phyloP scores from a whole-genome alignment of 306 rosid genomes.

The Ziziphus jujuba region DNA sequence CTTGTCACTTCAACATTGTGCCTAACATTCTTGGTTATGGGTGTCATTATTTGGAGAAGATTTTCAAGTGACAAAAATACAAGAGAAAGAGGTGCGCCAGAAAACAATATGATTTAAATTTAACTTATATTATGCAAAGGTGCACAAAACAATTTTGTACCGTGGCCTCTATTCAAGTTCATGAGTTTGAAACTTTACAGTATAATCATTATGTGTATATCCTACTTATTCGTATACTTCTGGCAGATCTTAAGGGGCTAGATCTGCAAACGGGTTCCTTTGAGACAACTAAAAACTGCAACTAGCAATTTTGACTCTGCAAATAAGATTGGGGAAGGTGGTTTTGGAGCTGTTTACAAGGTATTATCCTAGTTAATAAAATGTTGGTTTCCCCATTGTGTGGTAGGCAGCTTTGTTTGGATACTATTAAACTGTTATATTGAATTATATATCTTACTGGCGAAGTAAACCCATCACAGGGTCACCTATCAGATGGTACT shows the following conservation, averaged over 20 bases:
- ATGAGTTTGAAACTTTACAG: no score
- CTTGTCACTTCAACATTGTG: no score
- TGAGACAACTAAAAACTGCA: conserved; percentile 59
- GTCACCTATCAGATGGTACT: conserved; percentile 39
- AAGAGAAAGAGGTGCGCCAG: no score
- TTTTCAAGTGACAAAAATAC: no score
- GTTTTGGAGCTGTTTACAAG: conserved; percentile 65
- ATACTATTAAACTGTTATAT: neutral
- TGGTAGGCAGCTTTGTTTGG: neutral
- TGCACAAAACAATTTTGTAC: no score
- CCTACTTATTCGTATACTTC: no score
- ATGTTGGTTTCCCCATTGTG: neutral
- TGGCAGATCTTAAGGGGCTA: conserved; percentile 44
- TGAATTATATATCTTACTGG: neutral
- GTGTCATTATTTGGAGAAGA: no score
- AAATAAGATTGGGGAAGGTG: conserved; percentile 67
- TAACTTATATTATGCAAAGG: no score
- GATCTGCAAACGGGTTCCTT: conserved; percentile 50
- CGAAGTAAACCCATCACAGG: conserved; percentile 30
- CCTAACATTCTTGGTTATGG: no score
- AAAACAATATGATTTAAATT: no score
- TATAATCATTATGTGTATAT: no score
- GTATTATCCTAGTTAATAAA: conserved; percentile 16
- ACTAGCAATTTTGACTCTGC: conserved; percentile 51
- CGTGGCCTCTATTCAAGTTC: no score